Evolutionary conservation across 352 stramenopile genomes (phyloP), one percentile per base, ranked within the genome.

Genomic region (Peronospora belbahrii): DNA sequence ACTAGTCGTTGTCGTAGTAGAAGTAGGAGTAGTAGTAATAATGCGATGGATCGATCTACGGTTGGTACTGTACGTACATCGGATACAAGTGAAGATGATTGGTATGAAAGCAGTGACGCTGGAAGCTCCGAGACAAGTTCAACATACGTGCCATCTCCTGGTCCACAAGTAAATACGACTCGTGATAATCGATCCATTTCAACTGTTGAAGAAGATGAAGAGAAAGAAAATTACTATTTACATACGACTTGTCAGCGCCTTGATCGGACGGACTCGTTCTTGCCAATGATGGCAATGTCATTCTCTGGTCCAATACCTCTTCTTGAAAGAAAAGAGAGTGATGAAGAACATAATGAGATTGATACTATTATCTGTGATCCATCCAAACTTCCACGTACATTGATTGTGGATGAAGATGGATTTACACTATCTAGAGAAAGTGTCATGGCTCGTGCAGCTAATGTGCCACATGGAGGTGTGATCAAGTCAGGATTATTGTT

Each of bases 401-500:
- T 82, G 10, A 67, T 88, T 38, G 69, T 85, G 47, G 76, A 88
- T 42, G 76, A 88, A 33, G 55, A 85, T 34, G 74, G 74, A 42
- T 75, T 83, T 48, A 66, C 67, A 36, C 24, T 83, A 10, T 80
- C 71, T 11, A 52, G 71, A 28, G 68, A 80, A 57, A 76, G 49
- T 35, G 49, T 80, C 19, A 65, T 83, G 56, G 23, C 71, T 36
- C 59, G 54, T n/a, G 71, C 68, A 3, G 65, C 67, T 22, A 60
- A 43, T 10, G 36, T 78, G 6, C 59, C 59, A 18, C 65, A 56
- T 14, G 49, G 57, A 3, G 46, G 68, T 5, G 66, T 82, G 18
- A 82, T 88, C 59, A 86, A 86, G 67, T 65, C 67, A 2, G 77
- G 77, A 0, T 24, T 88, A 40, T 56, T 88, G 9, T 88, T 88